Evolutionary conservation across 192 early-diverging fungal genomes (phyloP).

Genomic region (Umbelopsis sp.): DNA sequence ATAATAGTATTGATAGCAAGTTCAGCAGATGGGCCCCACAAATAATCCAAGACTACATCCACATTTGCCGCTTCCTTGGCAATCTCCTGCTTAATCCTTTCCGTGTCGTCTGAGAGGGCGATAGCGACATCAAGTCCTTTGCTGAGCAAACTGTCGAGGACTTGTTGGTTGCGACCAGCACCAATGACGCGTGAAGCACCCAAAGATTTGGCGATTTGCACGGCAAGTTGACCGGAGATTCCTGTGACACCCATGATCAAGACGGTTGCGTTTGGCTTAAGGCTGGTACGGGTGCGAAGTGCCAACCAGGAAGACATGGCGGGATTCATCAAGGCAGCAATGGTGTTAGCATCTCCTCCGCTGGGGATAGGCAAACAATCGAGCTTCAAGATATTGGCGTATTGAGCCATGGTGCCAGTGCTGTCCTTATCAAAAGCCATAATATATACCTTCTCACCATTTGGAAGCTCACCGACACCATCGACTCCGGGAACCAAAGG

Average conservation of each 20-base stretch:
- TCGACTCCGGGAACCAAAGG: constrained; percentile 22
- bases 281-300: not conserved
- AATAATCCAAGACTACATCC: constrained; percentile 23
- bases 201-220: constrained; percentile 15
- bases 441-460: constrained; percentile 9
- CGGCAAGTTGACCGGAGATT: constrained; percentile 20
- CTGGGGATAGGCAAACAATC: constrained; percentile 9
- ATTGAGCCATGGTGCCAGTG: constrained; percentile 13
- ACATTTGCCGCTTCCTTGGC: not conserved
- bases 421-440: constrained; percentile 7
- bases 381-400: constrained; percentile 1
- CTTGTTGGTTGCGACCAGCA: constrained; percentile 8
- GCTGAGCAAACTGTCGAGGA: not conserved
- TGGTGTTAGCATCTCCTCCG: not conserved
- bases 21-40: constrained; percentile 15
- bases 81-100: not conserved
- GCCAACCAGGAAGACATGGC: constrained; percentile 31
- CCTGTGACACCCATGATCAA: constrained; percentile 25
- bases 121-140: constrained; percentile 11
- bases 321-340: constrained; percentile 22
- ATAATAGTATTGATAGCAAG: not conserved
- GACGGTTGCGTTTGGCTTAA: not conserved
- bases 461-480: constrained; percentile 13
- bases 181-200: constrained; percentile 26
- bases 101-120: not conserved